Evolutionary conservation across 768 basidiomycete genomes (phyloP).

Genomic region (Heimioporus sp.): DNA sequence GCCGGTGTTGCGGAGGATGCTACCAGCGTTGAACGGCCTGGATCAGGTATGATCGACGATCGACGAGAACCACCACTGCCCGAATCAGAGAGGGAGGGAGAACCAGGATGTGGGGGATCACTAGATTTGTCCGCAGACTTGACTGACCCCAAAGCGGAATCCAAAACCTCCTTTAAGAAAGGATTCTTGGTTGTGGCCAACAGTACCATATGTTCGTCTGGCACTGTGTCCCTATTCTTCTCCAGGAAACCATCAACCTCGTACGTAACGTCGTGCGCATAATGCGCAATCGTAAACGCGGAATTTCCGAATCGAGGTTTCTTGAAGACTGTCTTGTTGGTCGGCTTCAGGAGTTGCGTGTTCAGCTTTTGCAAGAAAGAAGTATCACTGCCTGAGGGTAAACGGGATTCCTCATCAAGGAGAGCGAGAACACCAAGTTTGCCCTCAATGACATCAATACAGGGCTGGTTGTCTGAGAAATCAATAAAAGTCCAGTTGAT

Average conservation of each 20-base stretch:
- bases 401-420: constrained; percentile 95
- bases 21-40: constrained; percentile 74
- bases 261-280: constrained; percentile 97
- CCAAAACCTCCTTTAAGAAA: constrained; percentile 93
- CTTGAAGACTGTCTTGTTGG: constrained; percentile 89
- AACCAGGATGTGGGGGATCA: constrained; percentile 60
- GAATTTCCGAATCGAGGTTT: constrained; percentile 99
- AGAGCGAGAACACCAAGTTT: constrained; percentile 93
- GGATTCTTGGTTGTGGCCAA: constrained; percentile 84
- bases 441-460: constrained; percentile 98
- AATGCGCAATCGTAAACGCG: constrained; percentile 97
- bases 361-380: constrained; percentile 94
- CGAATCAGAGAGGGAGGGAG: constrained; percentile 77
- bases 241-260: constrained; percentile 98
- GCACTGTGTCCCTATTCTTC: constrained; percentile 98
- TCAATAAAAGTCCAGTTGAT: constrained; percentile 99
- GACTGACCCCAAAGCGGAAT: constrained; percentile 78
- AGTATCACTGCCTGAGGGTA: constrained; percentile 88
- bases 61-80: constrained; percentile 76
- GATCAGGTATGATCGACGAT: constrained; percentile 84
- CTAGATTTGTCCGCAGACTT: constrained; percentile 50
- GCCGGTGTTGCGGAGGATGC: constrained; percentile 40
- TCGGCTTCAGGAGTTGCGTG: constrained; percentile 78
- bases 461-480: constrained; percentile 98
- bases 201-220: constrained; percentile 93